Evolutionary conservation across 306 rosid species (phyloP), one percentile per base, ranked within the genome.

Genomic region (Begonia peltatifolia): DNA sequence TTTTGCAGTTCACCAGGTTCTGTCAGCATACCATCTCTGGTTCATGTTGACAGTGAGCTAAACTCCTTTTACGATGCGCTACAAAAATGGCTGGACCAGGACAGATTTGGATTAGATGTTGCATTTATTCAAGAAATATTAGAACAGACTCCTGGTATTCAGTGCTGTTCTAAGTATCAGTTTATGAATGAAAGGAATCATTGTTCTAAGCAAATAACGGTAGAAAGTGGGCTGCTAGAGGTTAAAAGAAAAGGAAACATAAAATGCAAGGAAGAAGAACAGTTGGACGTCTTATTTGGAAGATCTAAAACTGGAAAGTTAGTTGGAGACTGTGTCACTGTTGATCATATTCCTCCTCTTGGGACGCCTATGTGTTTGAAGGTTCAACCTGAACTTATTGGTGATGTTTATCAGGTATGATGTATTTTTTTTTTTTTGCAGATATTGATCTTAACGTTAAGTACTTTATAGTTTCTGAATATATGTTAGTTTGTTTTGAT

Each of bases 121-220:
- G 94, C 83, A 65, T 92, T 92, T 84, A 87, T 83, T 51, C 99
- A 83, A 78, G 96, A 92, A 69, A 66, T 87, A 60, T 54, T 92
- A 55, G 96, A 92, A 68, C 79, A 74, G 68, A 83, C 71, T 67
- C 94, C 94, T 57, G 83, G 76, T 53, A 75, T 79, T 18, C 67
- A 71, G 62, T 62, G 72, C 58, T 73, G 73, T 74, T 62, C 68
- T 11, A 74, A 63, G 15, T 92, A 92, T 75, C 83, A 77, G 54
- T 70, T 68, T 67, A 64, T 81, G 63, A 72, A 57, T 46, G 42
- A 54, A 52, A 84, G 99, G 76, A 68, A 53, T 59, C 56, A 66
- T 57, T 60, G 64, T 73, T 77, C 74, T 18, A 64, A 84, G 41
- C 65, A 71, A 50, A 71, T 72, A 57, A 87, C 89, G n/a, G 84